Evolutionary conservation across 495 filamentous ascomycete genomes (phyloP), one percentile per base, ranked within the genome.

Genomic region (Aspergillus indologenus): DNA sequence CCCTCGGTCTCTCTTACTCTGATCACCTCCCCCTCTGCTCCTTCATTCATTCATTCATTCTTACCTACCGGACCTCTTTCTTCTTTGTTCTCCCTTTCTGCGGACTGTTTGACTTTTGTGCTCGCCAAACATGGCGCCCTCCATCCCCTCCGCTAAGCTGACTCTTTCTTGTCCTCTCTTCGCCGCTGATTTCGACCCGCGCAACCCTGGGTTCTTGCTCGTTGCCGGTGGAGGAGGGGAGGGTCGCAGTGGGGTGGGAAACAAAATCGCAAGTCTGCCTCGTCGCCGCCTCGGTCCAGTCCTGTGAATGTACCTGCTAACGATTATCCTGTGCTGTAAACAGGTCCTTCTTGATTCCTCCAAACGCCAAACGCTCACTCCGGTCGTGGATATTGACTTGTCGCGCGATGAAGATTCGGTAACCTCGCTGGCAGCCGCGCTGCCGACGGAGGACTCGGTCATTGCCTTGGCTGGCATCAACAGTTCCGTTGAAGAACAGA

Each of bases 161-260:
- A 90, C 84, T 18, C 81, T 96, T 56, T 83, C 85, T 21, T 97
- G 93, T 68, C 93, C 94, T n/a, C 80, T 96, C 44, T 96, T 90
- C 71, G 83, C 90, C 19, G 89, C 88, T 61, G 93, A 91, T 68
- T 97, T 97, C 71, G 90, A 94, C 67, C 88, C 90, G 52, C 80
- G 87, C 64, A 84, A 94, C 76, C 82, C 84, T 57, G 79, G 82
- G 59, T 83, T 83, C 49, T 77, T 97, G 26, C 75, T 96, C 9
- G 90, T 96, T n/a, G 93, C 87, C 40, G 93, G 94, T 24, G 94
- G 94, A 50, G 93, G 93, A 59, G 93, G 93, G 19, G 87, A 91
- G 66, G 85, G 88, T 43, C 85, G 87, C 57, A 94, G 82, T 66
- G 94, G 92, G 48, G 90, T 97, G 34, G 84, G 85, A 26, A 98